Conservation (phyloP, 2,329 filamentous ascomycete species). For the Aphanocladium album region DNA sequence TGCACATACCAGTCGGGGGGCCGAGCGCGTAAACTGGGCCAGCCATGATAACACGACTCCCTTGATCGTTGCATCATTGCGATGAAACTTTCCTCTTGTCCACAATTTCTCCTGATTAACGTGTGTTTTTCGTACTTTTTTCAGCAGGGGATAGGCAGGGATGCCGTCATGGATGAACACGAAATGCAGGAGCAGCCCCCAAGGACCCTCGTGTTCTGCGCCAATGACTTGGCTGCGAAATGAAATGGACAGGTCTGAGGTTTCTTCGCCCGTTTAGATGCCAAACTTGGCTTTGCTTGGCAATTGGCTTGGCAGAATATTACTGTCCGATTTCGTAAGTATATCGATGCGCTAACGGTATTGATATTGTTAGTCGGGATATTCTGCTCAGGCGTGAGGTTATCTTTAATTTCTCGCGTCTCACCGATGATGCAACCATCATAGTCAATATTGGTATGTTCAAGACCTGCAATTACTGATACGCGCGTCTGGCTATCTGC, state of each 20-base stretch:
- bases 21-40: background rate
- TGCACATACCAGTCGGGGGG: background rate
- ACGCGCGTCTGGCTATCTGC: background rate
- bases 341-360: too few species aligned
- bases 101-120: background rate
- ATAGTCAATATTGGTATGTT: too few species aligned
- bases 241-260: too few species aligned
- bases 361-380: too few species aligned
- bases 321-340: too few species aligned
- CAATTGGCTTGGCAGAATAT: background rate
- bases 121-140: background rate
- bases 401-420: too few species aligned
- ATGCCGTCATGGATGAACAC: background rate
- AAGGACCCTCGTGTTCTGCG: background rate
- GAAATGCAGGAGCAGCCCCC: background rate
- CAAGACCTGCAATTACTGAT: too few species aligned
- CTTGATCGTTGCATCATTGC: background rate
- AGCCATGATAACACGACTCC: background rate
- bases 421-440: too few species aligned
- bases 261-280: background rate
- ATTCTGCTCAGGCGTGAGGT: too few species aligned
- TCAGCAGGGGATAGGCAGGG: background rate
- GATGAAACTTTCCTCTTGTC: background rate
- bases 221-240: background rate
- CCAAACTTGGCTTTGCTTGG: background rate